Base-by-base conservation (phyloP, 163 green algal genomes). In the Prototheca cutis region DNA sequence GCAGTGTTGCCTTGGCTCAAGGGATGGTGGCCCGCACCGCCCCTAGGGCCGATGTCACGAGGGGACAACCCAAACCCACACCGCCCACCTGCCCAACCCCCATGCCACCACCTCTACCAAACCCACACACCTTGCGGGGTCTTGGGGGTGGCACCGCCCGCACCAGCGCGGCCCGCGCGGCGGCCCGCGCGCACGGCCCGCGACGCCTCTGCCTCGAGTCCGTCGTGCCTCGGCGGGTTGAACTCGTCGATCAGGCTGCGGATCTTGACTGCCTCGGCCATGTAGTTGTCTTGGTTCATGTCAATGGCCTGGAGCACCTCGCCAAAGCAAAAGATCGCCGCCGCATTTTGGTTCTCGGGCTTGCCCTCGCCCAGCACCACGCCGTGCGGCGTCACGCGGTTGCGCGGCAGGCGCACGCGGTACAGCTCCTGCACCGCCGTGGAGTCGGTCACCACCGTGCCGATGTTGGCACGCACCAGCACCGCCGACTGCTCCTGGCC, bases 301-400 rank as follows among this genome's bases (percentile, higher is more conserved):
- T 94, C 86, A 24, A 95, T 90, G 32, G 86, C 82, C 70, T 95
- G 85, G 53, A 94, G 34, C 10, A 72, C 70, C 59, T 94, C 86
- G 5, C 85, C 81, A 45, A 85, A 80, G 57, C 76, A 84, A 65
- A 95, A 95, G 56, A 91, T 88, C 62, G 84, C 75, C 3, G 87
- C 78, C 52, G 89, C 78, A 74, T 95, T 95, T 72, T 95, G 88
- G 71, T 95, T 95, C 79, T 95, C 87, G 2, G 87, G 87, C 75
- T 93, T 95, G 66, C 87, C 87, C 73, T 95, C 87, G 0, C 87
- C 87, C 24, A 95, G 66, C 40, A 94, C 81, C 18, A 89, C 73
- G 34, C 81, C 81, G 24, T 78, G 75, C 4, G 55, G 53, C 1
- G 66, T 70, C 45, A 61, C 75, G 6, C 66, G 65, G 68, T 91